Evolutionary conservation across 768 basidiomycete genomes (phyloP).

Genomic region (Roridomyces roridus): DNA sequence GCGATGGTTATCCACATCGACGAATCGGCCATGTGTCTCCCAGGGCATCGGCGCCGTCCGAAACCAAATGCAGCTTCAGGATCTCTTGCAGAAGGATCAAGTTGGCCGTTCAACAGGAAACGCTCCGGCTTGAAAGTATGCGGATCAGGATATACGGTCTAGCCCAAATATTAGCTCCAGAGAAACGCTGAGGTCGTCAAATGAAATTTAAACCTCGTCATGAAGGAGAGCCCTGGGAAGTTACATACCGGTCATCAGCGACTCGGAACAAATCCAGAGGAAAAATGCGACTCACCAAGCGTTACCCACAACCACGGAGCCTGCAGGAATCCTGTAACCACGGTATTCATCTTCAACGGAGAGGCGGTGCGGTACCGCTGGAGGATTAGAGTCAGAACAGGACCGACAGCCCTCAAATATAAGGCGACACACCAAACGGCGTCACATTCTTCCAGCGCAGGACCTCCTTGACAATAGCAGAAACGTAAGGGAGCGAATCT

Average conservation of each 20-base stretch:
- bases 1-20: not conserved
- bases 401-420: no score
- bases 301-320: not conserved
- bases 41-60: not conserved
- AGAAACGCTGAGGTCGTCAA: not conserved
- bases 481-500: not conserved
- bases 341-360: not conserved
- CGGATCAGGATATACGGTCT: not conserved
- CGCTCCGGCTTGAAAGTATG: slow-evolving; percentile 7
- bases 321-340: not conserved
- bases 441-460: not conserved
- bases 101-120: not conserved
- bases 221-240: not conserved
- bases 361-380: not conserved
- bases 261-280: no score
- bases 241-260: no score
- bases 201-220: not conserved
- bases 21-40: not conserved
- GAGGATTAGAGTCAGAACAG: no score
- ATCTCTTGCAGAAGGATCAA: not conserved
- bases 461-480: not conserved
- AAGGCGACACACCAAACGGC: not conserved
- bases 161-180: no score
- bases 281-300: not conserved
- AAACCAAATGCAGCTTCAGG: not conserved